Evolutionary conservation across 192 early-diverging fungal species (phyloP), one percentile per base, ranked within the genome.

Genomic region (Coemansia sp.): DNA sequence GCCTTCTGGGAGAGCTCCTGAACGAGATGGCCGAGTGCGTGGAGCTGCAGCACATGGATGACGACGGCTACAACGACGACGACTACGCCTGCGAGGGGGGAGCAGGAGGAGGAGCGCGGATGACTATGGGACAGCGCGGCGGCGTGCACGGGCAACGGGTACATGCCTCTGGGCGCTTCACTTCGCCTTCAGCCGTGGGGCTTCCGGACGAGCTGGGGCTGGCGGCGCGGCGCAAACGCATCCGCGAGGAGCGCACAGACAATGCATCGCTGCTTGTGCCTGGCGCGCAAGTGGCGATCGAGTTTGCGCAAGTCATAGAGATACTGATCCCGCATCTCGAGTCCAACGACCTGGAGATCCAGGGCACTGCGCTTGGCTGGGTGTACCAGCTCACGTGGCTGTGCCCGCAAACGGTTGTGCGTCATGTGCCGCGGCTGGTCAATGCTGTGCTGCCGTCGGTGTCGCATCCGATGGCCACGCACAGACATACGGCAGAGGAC

Each of bases 281-380:
- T 5, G 75, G 65, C 0, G 53, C 69, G 6, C 16, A 24, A 14
- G 76, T 69, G 44, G 57, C 21, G 15, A 76, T 99, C 9, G 89
- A 97, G 69, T 96, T 94, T 85, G 88, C 87, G 26, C 86, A 88
- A 16, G 93, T 95, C 71, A 87, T 96, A 1, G 78, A 87, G 34
- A 98, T 98, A 38, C 82, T 98, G 14, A 81, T 89, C 34, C 92
- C 92, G 30, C 93, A 97, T 72, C 77, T 98, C 10, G 72, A 74
- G 46, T 77, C 78, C 16, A 60, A 65, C 62, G 90, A 92, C 45
- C 89, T 95, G 76, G 96, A 98, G 63, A 96, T 94, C 20, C 98
- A 98, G 81, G 89, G 87, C 55, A 95, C 91, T 1, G 94, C 96
- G 1, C 74, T 99, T 20, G 84, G 87, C 46, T 99, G 98, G 98